phyloP scores from a whole-genome alignment of 345 rosid genomes.

The Corymbia maculata region DNA sequence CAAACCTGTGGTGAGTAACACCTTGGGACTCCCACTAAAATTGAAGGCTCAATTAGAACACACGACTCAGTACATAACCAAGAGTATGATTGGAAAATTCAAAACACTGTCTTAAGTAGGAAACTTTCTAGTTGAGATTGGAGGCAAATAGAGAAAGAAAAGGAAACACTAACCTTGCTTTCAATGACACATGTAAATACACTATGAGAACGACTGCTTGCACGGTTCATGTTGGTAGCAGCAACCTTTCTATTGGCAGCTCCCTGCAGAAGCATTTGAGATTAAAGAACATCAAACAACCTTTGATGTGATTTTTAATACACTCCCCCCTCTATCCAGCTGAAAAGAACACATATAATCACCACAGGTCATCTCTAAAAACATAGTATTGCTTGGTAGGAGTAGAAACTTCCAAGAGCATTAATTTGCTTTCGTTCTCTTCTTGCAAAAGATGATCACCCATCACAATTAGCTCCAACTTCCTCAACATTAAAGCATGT shows the following conservation, averaged over 20 bases:
- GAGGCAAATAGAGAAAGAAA: not conserved
- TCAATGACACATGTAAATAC: conserved; percentile 94
- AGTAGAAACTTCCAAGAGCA: not conserved
- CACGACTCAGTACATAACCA: not conserved
- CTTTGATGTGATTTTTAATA: not conserved
- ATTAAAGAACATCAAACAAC: not conserved
- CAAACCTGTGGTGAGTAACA: conserved; percentile 90
- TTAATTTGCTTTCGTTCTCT: not conserved
- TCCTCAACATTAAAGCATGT: not conserved
- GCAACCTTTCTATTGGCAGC: conserved; percentile 97
- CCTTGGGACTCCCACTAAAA: conserved; percentile 97
- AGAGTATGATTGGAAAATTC: not conserved
- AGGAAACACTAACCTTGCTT: conserved; percentile 53
- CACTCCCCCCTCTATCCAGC: not conserved
- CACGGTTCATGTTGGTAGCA: conserved; percentile 94
- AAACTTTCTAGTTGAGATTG: not conserved
- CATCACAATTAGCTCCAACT: not conserved
- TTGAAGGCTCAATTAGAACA: conserved; percentile 2
- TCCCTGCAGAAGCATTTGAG: conserved; percentile 45
- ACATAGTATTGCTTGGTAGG: not conserved
- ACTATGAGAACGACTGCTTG: conserved; percentile 99
- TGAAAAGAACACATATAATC: not conserved
- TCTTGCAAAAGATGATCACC: not conserved
- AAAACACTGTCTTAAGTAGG: not conserved
- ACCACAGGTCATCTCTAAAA: not conserved